These are phyloP conservation scores for Pseudocercospora fuligena DNA, from an alignment of 2,329 filamentous ascomycete species.

Conservation along the genomic window DNA sequence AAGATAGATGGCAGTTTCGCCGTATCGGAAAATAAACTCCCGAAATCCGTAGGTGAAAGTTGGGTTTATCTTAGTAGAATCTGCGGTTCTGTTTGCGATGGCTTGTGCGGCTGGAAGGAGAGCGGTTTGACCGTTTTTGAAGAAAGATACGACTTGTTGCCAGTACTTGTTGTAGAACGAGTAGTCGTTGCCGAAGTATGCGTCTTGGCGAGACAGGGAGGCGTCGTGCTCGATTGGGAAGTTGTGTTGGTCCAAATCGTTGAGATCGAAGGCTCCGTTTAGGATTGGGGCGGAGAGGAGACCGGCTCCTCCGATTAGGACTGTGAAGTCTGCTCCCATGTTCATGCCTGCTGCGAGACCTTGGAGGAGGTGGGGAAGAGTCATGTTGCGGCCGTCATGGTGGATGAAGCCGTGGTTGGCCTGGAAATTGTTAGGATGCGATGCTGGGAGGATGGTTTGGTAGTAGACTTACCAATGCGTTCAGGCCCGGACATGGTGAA, in stretches of 20 bases:
- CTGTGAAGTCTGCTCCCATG: constrained; percentile 38
- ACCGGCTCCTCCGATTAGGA: constrained; percentile 36
- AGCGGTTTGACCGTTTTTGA: constrained; percentile 24
- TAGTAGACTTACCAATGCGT: neutral
- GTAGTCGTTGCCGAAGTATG: constrained; percentile 43
- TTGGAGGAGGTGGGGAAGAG: constrained; percentile 32
- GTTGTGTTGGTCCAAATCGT: constrained; percentile 39
- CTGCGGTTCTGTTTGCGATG: neutral
- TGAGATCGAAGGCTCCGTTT: constrained; percentile 32
- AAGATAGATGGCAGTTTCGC: constrained; percentile 46
- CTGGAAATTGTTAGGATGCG: no score
- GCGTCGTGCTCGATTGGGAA: constrained; percentile 47
- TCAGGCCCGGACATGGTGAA: constrained; percentile 37
- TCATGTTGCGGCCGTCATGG: constrained; percentile 34
- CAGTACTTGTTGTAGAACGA: constrained; percentile 43
- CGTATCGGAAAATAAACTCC: constrained; percentile 42
- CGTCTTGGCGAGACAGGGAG: constrained; percentile 42
- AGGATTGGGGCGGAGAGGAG: constrained; percentile 31
- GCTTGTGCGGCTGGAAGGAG: neutral
- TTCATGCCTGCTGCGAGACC: constrained; percentile 36
- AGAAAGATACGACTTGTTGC: constrained; percentile 37
- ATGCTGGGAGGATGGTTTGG: no score
- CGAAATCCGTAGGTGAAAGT: constrained; percentile 39
- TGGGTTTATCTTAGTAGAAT: constrained; percentile 36
- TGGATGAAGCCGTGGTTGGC: constrained; percentile 28